Evolutionary conservation across 2,329 filamentous ascomycete genomes (phyloP).

Genomic region (Ophidiomyces ophidiicola): DNA sequence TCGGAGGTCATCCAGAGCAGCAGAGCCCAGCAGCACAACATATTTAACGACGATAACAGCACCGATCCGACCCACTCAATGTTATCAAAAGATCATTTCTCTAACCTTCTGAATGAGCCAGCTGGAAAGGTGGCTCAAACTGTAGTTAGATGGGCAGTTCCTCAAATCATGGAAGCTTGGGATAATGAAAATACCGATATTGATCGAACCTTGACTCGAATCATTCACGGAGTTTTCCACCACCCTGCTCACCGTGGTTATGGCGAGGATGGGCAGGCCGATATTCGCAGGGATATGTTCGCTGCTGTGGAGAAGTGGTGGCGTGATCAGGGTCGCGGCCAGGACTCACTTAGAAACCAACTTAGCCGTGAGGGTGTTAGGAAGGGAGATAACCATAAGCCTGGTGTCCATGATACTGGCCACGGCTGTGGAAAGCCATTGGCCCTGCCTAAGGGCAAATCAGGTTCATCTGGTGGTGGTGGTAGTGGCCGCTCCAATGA

Average conservation of each 20-base stretch:
- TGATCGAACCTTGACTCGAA: constrained; percentile 57
- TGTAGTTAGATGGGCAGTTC: constrained; percentile 73
- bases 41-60: constrained; percentile 66
- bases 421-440: constrained; percentile 76
- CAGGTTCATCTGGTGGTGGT: constrained; percentile 24
- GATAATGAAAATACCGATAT: constrained; percentile 63
- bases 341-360: constrained; percentile 57
- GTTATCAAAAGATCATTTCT: constrained; percentile 93
- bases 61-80: constrained; percentile 87
- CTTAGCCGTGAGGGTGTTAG: constrained; percentile 67
- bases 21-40: constrained; percentile 69
- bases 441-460: constrained; percentile 46
- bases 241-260: constrained; percentile 67
- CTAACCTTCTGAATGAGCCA: constrained; percentile 77
- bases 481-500: constrained; percentile 16
- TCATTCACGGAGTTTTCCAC: constrained; percentile 73
- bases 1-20: constrained; percentile 79
- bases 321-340: constrained; percentile 50
- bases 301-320: constrained; percentile 74
- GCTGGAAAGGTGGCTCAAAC: constrained; percentile 71
- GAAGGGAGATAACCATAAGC: constrained; percentile 71
- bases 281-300: constrained; percentile 69
- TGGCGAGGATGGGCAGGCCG: constrained; percentile 56
- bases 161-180: constrained; percentile 78
- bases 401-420: constrained; percentile 69